These are phyloP conservation scores for Bifiguratus adelaidae DNA, from an alignment of 192 early-diverging fungal species.

Conservation along the genomic window DNA sequence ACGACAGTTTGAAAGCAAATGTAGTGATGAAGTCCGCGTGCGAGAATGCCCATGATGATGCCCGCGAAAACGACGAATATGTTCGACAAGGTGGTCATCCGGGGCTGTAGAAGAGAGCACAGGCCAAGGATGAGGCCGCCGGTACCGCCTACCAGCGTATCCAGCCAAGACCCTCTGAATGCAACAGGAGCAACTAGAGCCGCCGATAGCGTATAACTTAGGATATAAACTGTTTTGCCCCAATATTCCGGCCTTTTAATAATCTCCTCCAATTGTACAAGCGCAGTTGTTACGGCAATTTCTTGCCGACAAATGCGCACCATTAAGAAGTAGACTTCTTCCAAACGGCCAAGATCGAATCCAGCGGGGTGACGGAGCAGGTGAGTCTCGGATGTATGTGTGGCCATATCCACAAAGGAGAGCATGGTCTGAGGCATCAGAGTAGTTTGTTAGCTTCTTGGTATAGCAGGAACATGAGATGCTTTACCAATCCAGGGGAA, in stretches of 20 bases:
- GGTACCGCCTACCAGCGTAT: constrained; percentile 11
- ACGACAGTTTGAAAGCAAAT: constrained; percentile 23
- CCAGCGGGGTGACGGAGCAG: constrained; percentile 18
- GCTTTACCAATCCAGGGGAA: constrained; percentile 13
- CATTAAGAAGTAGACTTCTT: constrained; percentile 19
- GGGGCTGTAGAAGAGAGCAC: constrained; percentile 13
- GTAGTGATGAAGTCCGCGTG: constrained; percentile 18
- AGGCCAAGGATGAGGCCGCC: constrained; percentile 22
- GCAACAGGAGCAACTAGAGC: constrained; percentile 23
- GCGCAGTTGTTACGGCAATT: constrained; percentile 12
- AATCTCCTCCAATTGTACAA: constrained; percentile 12
- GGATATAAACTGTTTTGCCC: constrained; percentile 14
- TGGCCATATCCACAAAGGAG: constrained; percentile 27
- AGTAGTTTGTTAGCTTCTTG: too few relatives aligned
- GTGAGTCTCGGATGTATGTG: constrained; percentile 27
- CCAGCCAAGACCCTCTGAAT: constrained; percentile 20
- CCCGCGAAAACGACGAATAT: constrained; percentile 23
- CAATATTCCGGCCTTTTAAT: constrained; percentile 10
- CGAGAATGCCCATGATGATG: constrained; percentile 23
- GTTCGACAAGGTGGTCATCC: constrained; percentile 23
- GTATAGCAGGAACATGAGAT: neutral
- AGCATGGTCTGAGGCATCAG: constrained; percentile 15
- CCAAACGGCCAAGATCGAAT: constrained; percentile 23
- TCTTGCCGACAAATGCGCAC: constrained; percentile 12
- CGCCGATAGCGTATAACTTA: constrained; percentile 17